Evolutionary conservation across 1,139 yeast genomes (phyloP).

Genomic region (Pichia sp.): DNA sequence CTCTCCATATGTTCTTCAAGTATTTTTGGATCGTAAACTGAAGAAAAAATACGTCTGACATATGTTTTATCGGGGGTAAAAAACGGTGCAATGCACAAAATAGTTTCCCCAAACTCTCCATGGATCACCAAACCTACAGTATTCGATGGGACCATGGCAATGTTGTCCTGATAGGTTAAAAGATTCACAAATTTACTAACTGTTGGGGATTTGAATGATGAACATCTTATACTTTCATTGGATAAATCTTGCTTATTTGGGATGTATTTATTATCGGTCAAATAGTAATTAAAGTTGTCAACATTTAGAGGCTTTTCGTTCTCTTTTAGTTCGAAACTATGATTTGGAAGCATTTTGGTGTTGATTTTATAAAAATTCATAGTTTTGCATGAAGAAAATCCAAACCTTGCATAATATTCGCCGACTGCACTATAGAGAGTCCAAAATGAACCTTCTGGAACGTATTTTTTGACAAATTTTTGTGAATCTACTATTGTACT

Average conservation of each 20-base stretch:
- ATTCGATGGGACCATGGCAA: no score
- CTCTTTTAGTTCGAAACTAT: neutral
- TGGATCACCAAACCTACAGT: neutral
- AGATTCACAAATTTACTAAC: neutral
- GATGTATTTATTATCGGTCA: neutral
- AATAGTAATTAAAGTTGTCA: neutral
- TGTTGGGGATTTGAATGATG: neutral
- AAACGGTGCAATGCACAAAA: neutral
- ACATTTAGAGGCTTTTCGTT: neutral
- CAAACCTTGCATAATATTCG: conserved; percentile 6
- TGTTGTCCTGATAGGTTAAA: no score
- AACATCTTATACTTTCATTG: neutral
- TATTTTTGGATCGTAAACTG: neutral
- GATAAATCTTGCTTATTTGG: neutral
- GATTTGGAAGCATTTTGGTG: neutral
- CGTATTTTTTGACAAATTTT: conserved; percentile 1
- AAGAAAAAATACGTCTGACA: neutral
- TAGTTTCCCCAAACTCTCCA: neutral
- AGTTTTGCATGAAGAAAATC: conserved; percentile 1
- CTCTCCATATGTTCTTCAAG: neutral
- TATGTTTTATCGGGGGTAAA: neutral
- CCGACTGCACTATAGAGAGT: conserved; percentile 4
- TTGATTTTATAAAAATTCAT: conserved; percentile 1
- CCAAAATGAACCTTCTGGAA: conserved; percentile 2
- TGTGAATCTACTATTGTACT: neutral